Percentiles rank a stretch among this genome's conserved stretches.
Conservation (phyloP, 1,139 yeast genomes). For the Geotrichum macrosporum region DNA sequence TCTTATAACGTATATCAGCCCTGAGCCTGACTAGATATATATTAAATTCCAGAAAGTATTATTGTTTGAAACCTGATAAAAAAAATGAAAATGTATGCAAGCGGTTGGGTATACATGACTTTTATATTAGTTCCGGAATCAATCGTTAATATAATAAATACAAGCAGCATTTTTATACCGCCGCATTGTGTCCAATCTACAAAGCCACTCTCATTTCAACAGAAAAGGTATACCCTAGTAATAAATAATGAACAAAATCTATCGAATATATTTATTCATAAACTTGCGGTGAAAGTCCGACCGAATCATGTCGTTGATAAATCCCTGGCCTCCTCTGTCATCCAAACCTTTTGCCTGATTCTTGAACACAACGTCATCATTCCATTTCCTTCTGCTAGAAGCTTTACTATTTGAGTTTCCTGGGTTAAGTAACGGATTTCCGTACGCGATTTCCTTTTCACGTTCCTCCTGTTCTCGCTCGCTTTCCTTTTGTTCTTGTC, state of each 20-base stretch:
- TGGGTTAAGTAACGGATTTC: conserved; percentile 46
- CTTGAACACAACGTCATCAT: conserved; percentile 47
- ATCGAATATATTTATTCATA: conserved; percentile 59
- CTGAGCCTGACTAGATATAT: too few species aligned
- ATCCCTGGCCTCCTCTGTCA: conserved; percentile 35
- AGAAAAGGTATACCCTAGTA: neutral
- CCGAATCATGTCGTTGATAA: conserved; percentile 60
- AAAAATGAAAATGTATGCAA: too few species aligned
- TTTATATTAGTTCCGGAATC: too few species aligned
- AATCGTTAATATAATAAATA: too few species aligned
- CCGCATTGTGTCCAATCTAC: too few species aligned
- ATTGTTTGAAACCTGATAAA: too few species aligned
- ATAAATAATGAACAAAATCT: conserved; percentile 18
- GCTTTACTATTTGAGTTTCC: conserved; percentile 11
- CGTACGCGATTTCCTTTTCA: conserved; percentile 38
- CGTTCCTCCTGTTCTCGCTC: conserved; percentile 37
- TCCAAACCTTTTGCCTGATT: conserved; percentile 37
- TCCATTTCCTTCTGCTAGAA: conserved; percentile 42
- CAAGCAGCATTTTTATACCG: too few species aligned
- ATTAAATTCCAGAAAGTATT: too few species aligned
- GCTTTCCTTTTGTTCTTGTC: conserved; percentile 36
- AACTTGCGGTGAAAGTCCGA: conserved; percentile 71
- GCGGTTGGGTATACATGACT: too few species aligned
- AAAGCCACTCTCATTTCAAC: too few species aligned
- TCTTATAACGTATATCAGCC: too few species aligned